Evolutionary conservation across 768 basidiomycete species (phyloP).

Genomic region (Boletus sensibilis): DNA sequence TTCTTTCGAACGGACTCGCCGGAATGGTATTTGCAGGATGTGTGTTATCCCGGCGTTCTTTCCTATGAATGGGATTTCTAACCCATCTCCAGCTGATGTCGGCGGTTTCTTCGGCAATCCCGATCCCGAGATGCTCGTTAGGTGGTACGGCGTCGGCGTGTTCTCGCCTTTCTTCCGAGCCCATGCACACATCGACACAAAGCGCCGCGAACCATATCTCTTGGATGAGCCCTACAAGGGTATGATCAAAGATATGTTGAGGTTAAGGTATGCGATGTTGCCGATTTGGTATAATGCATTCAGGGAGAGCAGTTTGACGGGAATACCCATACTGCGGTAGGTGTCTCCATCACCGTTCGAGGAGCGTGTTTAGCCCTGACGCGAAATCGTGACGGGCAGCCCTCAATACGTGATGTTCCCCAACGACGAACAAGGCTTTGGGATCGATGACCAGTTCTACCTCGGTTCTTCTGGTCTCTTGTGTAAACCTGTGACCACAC

Average conservation of each 20-base stretch:
- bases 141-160: conserved; percentile 96
- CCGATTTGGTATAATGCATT: conserved; percentile 99
- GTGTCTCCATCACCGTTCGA: conserved; percentile 11
- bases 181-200: conserved; percentile 97
- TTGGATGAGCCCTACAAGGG: conserved; percentile 87
- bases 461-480: conserved; percentile 86
- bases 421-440: conserved; percentile 79
- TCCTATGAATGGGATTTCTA: neutral
- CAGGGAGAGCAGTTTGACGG: conserved; percentile 78
- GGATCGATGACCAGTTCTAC: conserved; percentile 92
- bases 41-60: conserved; percentile 40
- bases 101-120: conserved; percentile 99
- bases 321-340: conserved; percentile 81
- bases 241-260: conserved; percentile 74
- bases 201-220: conserved; percentile 94
- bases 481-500: conserved; percentile 84
- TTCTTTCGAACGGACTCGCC: conserved; percentile 80
- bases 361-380: neutral
- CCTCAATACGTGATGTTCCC: conserved; percentile 98
- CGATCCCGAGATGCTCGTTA: conserved; percentile 86
- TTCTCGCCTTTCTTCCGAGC: conserved; percentile 99
- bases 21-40: conserved; percentile 92
- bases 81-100: conserved; percentile 76
- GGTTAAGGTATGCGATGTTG: conserved; percentile 81
- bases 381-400: conserved; percentile 38